These are phyloP conservation scores for Diplodia mutila DNA, from an alignment of 2,329 filamentous ascomycete genomes.

Conservation along the genomic window DNA sequence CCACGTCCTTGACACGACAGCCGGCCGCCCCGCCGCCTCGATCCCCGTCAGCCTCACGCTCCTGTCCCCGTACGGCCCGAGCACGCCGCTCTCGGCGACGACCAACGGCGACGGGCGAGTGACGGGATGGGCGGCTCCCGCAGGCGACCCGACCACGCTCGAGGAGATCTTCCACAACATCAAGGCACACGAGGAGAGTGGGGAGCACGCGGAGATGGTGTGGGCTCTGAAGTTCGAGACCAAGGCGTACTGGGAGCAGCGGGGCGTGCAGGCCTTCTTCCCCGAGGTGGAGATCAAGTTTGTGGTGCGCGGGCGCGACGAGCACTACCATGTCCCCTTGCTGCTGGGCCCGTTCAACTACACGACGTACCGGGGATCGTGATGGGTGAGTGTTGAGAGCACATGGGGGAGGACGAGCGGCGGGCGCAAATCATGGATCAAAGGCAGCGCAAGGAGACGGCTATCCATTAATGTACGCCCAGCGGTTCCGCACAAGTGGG, in stretches of 20 bases:
- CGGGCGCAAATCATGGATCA: too few species aligned
- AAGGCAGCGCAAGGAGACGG: background rate
- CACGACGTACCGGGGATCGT: constrained; percentile 80
- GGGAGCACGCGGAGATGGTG: constrained; percentile 50
- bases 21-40: constrained; percentile 68
- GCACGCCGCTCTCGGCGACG: constrained; percentile 39
- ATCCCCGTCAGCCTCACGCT: constrained; percentile 69
- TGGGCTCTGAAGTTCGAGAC: constrained; percentile 77
- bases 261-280: constrained; percentile 59
- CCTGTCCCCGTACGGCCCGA: constrained; percentile 40
- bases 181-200: constrained; percentile 30
- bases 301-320: constrained; percentile 52
- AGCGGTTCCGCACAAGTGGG: constrained; percentile 1
- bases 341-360: constrained; percentile 79
- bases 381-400: constrained; percentile 32
- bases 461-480: background rate
- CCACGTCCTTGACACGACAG: constrained; percentile 82
- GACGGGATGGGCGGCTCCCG: constrained; percentile 58
- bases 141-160: constrained; percentile 20
- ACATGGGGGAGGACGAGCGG: background rate
- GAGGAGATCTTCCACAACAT: constrained; percentile 26
- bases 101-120: constrained; percentile 80
- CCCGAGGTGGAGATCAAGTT: constrained; percentile 62
- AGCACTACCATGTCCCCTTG: constrained; percentile 80
- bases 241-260: constrained; percentile 68